Percentiles rank a stretch among this genome's conserved stretches.
Evolutionary conservation across 176 grass and related monocot genomes (phyloP).

Genomic region (Musa itinerans): DNA sequence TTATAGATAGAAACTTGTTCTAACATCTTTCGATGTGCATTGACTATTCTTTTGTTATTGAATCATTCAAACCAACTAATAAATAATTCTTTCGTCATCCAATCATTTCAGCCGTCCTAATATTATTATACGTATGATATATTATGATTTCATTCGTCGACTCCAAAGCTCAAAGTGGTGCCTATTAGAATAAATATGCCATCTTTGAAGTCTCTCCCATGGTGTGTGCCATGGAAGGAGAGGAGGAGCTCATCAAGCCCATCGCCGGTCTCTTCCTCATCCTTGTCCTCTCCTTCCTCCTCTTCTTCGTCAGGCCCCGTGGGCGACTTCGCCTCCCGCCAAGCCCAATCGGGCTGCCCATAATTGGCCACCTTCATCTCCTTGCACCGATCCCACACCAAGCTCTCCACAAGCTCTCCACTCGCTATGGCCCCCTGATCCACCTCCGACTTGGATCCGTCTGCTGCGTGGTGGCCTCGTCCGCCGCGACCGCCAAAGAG

Average conservation of each 20-base stretch:
- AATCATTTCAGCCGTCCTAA: too few species aligned
- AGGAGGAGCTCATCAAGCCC: background rate
- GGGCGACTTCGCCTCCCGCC: slow-evolving; percentile 25
- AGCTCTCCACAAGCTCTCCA: slow-evolving; percentile 35
- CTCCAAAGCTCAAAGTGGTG: too few species aligned
- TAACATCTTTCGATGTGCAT: too few species aligned
- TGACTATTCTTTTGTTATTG: too few species aligned
- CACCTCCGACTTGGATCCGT: slow-evolving; percentile 40
- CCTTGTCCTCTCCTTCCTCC: background rate
- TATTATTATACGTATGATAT: too few species aligned
- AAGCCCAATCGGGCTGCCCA: slow-evolving; percentile 32
- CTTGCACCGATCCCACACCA: slow-evolving; percentile 45
- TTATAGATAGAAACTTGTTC: too few species aligned
- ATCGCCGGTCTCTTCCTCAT: background rate
- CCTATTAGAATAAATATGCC: too few species aligned
- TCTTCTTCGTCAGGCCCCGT: background rate
- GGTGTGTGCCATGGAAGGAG: background rate
- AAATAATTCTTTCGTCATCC: too few species aligned
- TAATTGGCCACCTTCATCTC: slow-evolving; percentile 75
- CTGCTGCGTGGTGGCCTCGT: slow-evolving; percentile 41
- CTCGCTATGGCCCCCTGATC: slow-evolving; percentile 28
- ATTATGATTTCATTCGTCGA: too few species aligned
- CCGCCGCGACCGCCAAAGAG: slow-evolving; percentile 25
- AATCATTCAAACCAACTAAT: too few species aligned
- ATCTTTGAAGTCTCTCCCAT: too few species aligned